These are phyloP conservation scores for Yarrowia yakushimensis DNA, from an alignment of 805 yeast genomes.

Conservation along the genomic window DNA sequence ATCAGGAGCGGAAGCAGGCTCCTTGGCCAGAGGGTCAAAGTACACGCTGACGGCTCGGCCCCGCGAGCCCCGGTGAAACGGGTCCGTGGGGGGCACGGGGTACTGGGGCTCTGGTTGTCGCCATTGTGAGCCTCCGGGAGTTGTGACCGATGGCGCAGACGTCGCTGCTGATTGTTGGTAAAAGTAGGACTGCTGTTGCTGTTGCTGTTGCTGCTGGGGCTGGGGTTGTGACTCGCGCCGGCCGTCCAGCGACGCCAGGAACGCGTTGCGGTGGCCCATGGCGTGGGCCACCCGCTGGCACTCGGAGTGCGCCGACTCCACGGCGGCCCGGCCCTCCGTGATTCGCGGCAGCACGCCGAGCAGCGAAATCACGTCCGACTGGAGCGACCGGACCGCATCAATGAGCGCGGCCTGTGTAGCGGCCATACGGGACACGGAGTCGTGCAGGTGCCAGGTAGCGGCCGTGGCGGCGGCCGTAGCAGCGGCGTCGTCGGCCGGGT, in stretches of 20 bases:
- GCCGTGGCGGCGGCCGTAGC: constrained; percentile 20
- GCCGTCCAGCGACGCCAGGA: constrained; percentile 5
- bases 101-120: constrained; percentile 19
- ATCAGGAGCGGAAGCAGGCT: constrained; percentile 24
- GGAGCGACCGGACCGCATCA: constrained; percentile 5
- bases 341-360: constrained; percentile 11
- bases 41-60: constrained; percentile 13
- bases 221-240: constrained; percentile 25
- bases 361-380: neutral
- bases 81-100: constrained; percentile 18
- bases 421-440: constrained; percentile 6
- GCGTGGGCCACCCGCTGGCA: constrained; percentile 20
- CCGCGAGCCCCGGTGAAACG: constrained; percentile 20
- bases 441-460: constrained; percentile 19
- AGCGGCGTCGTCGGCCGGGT: constrained; percentile 13
- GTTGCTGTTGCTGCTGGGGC: too few relatives aligned
- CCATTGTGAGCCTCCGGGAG: constrained; percentile 6
- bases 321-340: constrained; percentile 7
- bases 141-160: constrained; percentile 7
- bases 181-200: constrained; percentile 18
- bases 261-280: constrained; percentile 15
- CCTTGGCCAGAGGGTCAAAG: constrained; percentile 20
- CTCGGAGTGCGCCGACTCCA: constrained; percentile 7
- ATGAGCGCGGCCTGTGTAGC: constrained; percentile 1
- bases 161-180: constrained; percentile 21